phyloP scores from a whole-genome alignment of 176 grass and related monocot species.

The Hsuehochloa calcarea region DNA sequence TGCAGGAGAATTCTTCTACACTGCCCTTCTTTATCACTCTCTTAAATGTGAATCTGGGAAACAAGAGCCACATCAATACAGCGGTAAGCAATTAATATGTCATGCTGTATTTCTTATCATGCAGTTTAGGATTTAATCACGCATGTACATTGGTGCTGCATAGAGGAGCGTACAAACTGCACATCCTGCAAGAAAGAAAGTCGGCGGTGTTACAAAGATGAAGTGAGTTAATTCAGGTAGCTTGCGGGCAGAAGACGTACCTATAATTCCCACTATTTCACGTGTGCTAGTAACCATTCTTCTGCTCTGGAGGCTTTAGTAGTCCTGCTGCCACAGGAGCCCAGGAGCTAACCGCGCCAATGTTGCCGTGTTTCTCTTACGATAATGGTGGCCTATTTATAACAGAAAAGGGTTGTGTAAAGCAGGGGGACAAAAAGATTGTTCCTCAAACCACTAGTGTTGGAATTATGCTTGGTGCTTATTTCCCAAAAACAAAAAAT shows the following conservation, averaged over 20 bases:
- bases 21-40: slow-evolving; percentile 66
- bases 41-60: slow-evolving; percentile 65
- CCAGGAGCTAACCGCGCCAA: background rate
- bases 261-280: slow-evolving; percentile 54
- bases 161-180: slow-evolving; percentile 62
- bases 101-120: background rate
- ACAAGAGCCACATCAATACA: background rate
- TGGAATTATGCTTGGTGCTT: background rate
- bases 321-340: background rate
- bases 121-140: slow-evolving; percentile 1
- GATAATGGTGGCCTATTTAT: slow-evolving; percentile 22
- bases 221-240: background rate
- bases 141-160: slow-evolving; percentile 58
- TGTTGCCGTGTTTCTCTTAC: slow-evolving; percentile 3
- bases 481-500: background rate
- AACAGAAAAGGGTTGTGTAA: background rate
- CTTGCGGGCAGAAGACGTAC: slow-evolving; percentile 36
- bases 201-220: background rate
- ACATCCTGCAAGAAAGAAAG: slow-evolving; percentile 50
- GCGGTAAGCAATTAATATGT: background rate
- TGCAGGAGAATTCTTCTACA: slow-evolving; percentile 67
- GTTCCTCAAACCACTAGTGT: slow-evolving; percentile 10
- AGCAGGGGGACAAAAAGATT: background rate
- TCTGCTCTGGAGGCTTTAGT: background rate
- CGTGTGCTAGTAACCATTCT: slow-evolving; percentile 35